Evolutionary conservation across 108 stramenopile species (phyloP).

Genomic region (Skeletonema potamos): DNA sequence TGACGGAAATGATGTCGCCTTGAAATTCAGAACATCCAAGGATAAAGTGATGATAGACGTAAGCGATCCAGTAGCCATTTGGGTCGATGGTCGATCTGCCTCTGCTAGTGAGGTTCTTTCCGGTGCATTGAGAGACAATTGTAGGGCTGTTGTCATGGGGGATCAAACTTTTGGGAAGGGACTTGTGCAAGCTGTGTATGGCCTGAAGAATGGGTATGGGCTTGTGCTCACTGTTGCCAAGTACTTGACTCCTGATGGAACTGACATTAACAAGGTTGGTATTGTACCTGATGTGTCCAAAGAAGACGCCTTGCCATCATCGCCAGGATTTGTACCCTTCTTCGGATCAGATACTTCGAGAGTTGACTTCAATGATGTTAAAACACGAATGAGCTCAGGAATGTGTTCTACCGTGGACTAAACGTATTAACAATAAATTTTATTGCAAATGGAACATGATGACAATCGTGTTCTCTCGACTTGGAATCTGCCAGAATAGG

Average conservation of each 20-base stretch:
- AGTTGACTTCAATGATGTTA: constrained; percentile 69
- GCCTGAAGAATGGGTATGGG: constrained; percentile 89
- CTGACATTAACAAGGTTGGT: constrained; percentile 87
- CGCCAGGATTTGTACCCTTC: constrained; percentile 51
- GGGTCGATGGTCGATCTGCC: constrained; percentile 82
- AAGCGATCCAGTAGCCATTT: constrained; percentile 64
- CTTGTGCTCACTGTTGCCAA: constrained; percentile 92
- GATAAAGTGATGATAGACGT: constrained; percentile 52
- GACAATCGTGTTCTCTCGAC: not conserved
- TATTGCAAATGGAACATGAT: not conserved
- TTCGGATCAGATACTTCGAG: constrained; percentile 70
- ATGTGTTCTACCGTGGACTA: constrained; percentile 39
- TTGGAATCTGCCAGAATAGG: not conserved
- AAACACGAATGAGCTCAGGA: constrained; percentile 41
- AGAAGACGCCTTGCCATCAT: constrained; percentile 48
- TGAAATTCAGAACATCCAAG: constrained; percentile 70
- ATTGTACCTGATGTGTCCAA: constrained; percentile 74
- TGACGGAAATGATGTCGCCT: constrained; percentile 65
- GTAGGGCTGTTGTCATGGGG: constrained; percentile 92
- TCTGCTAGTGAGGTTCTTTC: constrained; percentile 92
- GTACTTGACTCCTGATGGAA: constrained; percentile 89
- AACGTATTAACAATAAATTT: not conserved
- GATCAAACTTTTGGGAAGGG: constrained; percentile 92
- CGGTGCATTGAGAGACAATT: constrained; percentile 91
- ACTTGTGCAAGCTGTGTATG: constrained; percentile 94